phyloP scores from a whole-genome alignment of 345 rosid species.

The Bruguiera gymnorhiza region DNA sequence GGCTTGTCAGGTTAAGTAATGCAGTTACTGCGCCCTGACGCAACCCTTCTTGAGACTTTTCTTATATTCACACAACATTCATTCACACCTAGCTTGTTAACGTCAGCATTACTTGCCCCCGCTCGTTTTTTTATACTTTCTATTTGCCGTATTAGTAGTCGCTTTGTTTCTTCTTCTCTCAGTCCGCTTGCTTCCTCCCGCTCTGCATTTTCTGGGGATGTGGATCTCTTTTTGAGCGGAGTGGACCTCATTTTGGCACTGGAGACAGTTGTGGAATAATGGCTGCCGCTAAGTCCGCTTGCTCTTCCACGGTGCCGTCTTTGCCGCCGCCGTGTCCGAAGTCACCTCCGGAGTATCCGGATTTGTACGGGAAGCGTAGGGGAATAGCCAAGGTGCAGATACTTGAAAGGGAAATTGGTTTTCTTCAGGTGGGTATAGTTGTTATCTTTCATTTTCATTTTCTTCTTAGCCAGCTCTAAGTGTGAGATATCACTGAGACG shows the following conservation, averaged over 20 bases:
- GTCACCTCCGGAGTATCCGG: constrained; percentile 93
- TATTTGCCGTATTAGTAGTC: neutral
- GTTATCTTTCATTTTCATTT: neutral
- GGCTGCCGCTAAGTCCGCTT: constrained; percentile 1
- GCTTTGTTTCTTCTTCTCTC: neutral
- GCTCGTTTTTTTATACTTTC: constrained; percentile 29
- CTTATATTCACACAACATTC: constrained; percentile 7
- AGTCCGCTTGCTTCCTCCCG: neutral
- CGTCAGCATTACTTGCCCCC: constrained; percentile 31
- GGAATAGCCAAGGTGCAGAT: constrained; percentile 79
- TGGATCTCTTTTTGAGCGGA: neutral
- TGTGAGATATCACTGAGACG: neutral
- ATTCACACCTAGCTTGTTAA: constrained; percentile 23
- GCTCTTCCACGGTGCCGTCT: constrained; percentile 19
- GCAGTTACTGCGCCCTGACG: constrained; percentile 65
- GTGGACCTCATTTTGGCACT: neutral
- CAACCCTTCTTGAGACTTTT: constrained; percentile 6
- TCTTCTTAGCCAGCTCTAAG: too few relatives aligned
- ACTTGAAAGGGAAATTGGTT: constrained; percentile 86
- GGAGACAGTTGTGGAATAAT: neutral
- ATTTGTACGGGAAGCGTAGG: constrained; percentile 85
- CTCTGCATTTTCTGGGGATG: neutral
- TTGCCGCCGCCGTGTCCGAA: constrained; percentile 62
- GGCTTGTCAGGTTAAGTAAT: constrained; percentile 55
- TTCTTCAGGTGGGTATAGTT: constrained; percentile 68